Percentiles rank a stretch among this genome's conserved stretches.
These are phyloP conservation scores for Dactylonectria estremocensis DNA, from an alignment of 2,329 filamentous ascomycete species.

Conservation along the genomic window DNA sequence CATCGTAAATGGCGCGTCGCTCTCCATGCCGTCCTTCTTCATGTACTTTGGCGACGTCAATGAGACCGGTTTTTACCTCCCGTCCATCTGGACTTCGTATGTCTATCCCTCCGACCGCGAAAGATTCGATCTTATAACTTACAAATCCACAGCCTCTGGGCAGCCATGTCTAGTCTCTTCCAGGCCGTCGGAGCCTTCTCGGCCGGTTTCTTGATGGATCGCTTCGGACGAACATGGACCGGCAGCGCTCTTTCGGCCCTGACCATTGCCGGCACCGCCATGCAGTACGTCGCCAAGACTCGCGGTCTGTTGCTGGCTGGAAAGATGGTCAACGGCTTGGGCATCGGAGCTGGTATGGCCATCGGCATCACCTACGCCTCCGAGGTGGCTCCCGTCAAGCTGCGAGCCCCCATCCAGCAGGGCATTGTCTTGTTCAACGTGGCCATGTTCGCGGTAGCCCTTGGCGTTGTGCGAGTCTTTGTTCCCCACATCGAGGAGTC, in stretches of 20 bases:
- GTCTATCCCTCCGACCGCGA: not conserved
- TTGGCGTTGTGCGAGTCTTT: conserved; percentile 20
- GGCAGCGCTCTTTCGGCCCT: conserved; percentile 19
- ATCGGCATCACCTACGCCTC: conserved; percentile 27
- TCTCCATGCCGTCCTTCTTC: conserved; percentile 27
- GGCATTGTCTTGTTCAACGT: conserved; percentile 24
- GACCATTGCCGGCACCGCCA: conserved; percentile 20
- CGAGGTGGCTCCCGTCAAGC: conserved; percentile 25
- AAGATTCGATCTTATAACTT: not conserved
- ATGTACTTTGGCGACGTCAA: conserved; percentile 19
- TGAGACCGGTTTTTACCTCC: conserved; percentile 13
- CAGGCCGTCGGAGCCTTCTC: conserved; percentile 26
- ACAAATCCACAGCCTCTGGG: conserved; percentile 17
- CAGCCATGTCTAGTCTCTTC: conserved; percentile 22
- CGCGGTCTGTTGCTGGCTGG: conserved; percentile 24
- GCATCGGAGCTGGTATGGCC: conserved; percentile 24
- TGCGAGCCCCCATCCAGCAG: conserved; percentile 24
- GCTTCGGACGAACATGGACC: conserved; percentile 20
- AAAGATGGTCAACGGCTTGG: conserved; percentile 30
- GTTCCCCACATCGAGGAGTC: conserved; percentile 14
- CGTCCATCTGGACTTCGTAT: conserved; percentile 30
- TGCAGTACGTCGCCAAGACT: conserved; percentile 11
- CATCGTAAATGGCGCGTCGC: conserved; percentile 19
- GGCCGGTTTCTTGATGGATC: conserved; percentile 27
- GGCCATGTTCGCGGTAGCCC: conserved; percentile 22